Conservation (phyloP, 2,329 filamentous ascomycete genomes). For the Paecilomyces dactylethromorphus region DNA sequence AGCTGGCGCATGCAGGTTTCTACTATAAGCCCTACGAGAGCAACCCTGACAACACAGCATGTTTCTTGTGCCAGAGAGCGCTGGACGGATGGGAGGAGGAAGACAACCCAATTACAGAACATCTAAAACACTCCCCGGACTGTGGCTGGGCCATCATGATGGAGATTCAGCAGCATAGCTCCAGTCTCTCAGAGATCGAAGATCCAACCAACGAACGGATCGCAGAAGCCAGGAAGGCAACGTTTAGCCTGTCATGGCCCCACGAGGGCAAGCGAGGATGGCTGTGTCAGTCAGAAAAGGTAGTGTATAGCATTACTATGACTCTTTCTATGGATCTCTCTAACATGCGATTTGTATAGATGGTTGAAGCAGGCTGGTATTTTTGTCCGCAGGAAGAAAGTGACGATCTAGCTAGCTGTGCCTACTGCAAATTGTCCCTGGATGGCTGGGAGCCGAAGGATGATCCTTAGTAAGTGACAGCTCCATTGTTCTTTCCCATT, state of each 20-base stretch:
- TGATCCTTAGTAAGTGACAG: conserved; percentile 64
- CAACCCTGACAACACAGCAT: conserved; percentile 80
- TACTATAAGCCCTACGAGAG: conserved; percentile 71
- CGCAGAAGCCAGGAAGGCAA: conserved; percentile 69
- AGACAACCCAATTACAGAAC: conserved; percentile 77
- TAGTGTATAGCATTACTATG: conserved; percentile 32
- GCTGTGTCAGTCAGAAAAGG: conserved; percentile 85
- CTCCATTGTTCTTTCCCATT: conserved; percentile 14
- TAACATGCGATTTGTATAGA: conserved; percentile 39
- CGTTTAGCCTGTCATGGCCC: conserved; percentile 81
- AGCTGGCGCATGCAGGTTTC: conserved; percentile 90
- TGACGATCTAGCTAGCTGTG: conserved; percentile 83
- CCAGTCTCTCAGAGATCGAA: conserved; percentile 48
- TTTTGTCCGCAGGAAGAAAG: conserved; percentile 79
- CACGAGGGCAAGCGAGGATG: conserved; percentile 83
- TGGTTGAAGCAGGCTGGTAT: conserved; percentile 89
- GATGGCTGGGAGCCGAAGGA: conserved; percentile 94
- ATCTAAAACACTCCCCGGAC: conserved; percentile 70
- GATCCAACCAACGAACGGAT: conserved; percentile 69
- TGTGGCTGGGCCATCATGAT: conserved; percentile 82
- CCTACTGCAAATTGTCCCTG: conserved; percentile 81
- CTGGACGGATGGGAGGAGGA: conserved; percentile 88
- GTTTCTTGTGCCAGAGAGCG: conserved; percentile 77
- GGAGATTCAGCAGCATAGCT: conserved; percentile 47
- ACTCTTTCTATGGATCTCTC: background rate